Conservation (phyloP, 495 filamentous ascomycete genomes). For the Aspergillus baeticus region DNA sequence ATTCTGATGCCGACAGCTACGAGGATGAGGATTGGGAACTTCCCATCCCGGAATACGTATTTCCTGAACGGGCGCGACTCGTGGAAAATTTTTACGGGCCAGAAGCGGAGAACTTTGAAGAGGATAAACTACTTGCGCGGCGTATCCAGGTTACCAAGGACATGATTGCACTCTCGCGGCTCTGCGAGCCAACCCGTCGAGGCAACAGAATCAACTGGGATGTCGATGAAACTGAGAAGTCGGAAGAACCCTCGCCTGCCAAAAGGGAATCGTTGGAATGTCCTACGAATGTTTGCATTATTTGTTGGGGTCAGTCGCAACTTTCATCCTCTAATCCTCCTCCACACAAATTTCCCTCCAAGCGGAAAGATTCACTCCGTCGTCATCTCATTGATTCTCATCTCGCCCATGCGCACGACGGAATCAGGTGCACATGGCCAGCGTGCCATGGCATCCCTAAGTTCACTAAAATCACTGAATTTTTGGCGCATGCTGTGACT, state of each 20-base stretch:
- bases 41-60: slow-evolving; percentile 23
- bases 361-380: slow-evolving; percentile 28
- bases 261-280: slow-evolving; percentile 11
- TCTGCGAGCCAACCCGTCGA: slow-evolving; percentile 24
- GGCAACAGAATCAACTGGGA: slow-evolving; percentile 27
- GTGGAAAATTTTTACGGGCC: slow-evolving; percentile 31
- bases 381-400: slow-evolving; percentile 29
- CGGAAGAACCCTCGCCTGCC: slow-evolving; percentile 12
- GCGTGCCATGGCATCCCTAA: slow-evolving; percentile 20
- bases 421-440: slow-evolving; percentile 30
- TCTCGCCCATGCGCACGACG: slow-evolving; percentile 21
- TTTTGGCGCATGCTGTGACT: slow-evolving; percentile 26
- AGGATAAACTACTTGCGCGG: slow-evolving; percentile 25
- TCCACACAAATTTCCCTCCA: slow-evolving; percentile 30
- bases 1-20: slow-evolving; percentile 17
- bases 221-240: slow-evolving; percentile 14
- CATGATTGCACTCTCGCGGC: slow-evolving; percentile 21
- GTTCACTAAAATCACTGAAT: slow-evolving; percentile 27
- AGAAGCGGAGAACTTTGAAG: slow-evolving; percentile 25
- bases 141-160: slow-evolving; percentile 32
- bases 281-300: slow-evolving; percentile 25
- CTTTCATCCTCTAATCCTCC: slow-evolving; percentile 26
- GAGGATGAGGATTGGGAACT: slow-evolving; percentile 22
- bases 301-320: slow-evolving; percentile 27
- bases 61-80: slow-evolving; percentile 25